phyloP scores from a whole-genome alignment of 2,329 filamentous ascomycete species.

The Akanthomyces uredinophilus region DNA sequence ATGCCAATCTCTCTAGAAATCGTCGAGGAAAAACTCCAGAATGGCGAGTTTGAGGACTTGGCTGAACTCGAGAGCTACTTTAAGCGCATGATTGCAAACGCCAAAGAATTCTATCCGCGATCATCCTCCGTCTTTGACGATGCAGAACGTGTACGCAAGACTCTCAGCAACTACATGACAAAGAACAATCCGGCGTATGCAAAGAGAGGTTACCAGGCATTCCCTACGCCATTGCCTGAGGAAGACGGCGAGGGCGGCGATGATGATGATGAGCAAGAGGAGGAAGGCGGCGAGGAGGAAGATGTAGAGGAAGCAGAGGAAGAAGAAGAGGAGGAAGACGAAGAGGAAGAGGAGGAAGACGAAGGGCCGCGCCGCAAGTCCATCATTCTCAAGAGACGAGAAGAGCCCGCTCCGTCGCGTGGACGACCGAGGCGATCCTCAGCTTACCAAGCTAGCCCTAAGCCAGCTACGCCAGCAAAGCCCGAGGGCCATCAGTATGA shows the following conservation, averaged over 20 bases:
- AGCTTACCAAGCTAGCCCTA: constrained; percentile 30
- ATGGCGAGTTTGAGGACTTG: constrained; percentile 63
- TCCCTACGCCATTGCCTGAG: constrained; percentile 68
- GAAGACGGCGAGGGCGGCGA: constrained; percentile 34
- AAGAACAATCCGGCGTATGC: constrained; percentile 81
- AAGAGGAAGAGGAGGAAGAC: constrained; percentile 28
- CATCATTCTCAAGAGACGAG: constrained; percentile 33
- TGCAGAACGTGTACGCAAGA: constrained; percentile 80
- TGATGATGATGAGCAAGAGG: constrained; percentile 26
- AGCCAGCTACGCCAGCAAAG: constrained; percentile 34
- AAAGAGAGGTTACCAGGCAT: constrained; percentile 59
- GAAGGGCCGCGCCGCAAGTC: constrained; percentile 22
- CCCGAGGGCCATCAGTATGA: constrained; percentile 48
- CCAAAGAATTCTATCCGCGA: constrained; percentile 76
- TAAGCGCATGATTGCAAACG: constrained; percentile 83
- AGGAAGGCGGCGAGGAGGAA: constrained; percentile 31
- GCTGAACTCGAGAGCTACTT: constrained; percentile 77
- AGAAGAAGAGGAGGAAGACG: constrained; percentile 22
- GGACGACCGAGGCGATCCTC: constrained; percentile 29
- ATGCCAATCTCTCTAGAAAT: constrained; percentile 74
- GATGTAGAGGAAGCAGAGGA: constrained; percentile 26
- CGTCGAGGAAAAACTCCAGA: constrained; percentile 69
- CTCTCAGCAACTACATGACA: constrained; percentile 82
- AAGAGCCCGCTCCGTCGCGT: constrained; percentile 23
- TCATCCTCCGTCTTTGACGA: constrained; percentile 71